A percentile compares a stretch with the other conserved stretches of the same genome.
These are phyloP conservation scores for Phaeosphaeriaceae sp. DNA, from an alignment of 2,329 filamentous ascomycete species.

Conservation along the genomic window DNA sequence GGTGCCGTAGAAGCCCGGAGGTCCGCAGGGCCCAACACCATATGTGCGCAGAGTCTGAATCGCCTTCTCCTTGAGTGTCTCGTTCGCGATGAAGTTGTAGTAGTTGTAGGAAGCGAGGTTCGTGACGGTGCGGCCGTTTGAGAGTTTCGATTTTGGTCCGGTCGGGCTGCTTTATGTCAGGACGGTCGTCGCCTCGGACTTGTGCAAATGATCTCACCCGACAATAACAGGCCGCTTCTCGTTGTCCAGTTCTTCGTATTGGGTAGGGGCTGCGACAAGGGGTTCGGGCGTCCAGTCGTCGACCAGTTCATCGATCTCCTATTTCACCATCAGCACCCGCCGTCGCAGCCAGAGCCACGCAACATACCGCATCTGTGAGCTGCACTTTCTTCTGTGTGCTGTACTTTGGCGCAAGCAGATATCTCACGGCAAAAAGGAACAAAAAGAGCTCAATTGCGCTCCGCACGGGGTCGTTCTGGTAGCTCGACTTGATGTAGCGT, in stretches of 20 bases:
- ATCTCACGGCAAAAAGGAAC: conserved; percentile 93
- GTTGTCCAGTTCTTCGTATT: conserved; percentile 79
- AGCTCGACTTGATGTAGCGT: conserved; percentile 95
- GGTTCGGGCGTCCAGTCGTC: conserved; percentile 97
- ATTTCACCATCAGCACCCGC: conserved; percentile 20
- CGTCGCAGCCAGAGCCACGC: conserved; percentile 1
- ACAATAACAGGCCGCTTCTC: conserved; percentile 88
- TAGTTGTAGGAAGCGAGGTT: conserved; percentile 97
- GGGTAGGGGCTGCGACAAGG: conserved; percentile 75
- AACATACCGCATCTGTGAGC: conserved; percentile 76
- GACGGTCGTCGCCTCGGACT: conserved; percentile 3
- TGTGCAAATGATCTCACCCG: conserved; percentile 63
- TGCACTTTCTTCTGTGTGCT: conserved; percentile 89
- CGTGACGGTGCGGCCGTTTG: conserved; percentile 86
- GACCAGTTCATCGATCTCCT: conserved; percentile 95
- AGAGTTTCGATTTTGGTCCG: conserved; percentile 86
- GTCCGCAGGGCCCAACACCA: conserved; percentile 94
- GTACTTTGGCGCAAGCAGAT: conserved; percentile 90
- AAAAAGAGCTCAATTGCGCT: conserved; percentile 92
- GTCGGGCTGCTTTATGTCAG: conserved; percentile 67
- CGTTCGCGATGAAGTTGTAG: conserved; percentile 95
- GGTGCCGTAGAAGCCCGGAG: conserved; percentile 96
- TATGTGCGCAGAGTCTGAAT: conserved; percentile 94
- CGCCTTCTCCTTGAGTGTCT: conserved; percentile 91
- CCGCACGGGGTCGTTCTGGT: conserved; percentile 95